Base-by-base conservation (phyloP, 192 early-diverging fungal genomes). In the Entomortierella beljakovae region DNA sequence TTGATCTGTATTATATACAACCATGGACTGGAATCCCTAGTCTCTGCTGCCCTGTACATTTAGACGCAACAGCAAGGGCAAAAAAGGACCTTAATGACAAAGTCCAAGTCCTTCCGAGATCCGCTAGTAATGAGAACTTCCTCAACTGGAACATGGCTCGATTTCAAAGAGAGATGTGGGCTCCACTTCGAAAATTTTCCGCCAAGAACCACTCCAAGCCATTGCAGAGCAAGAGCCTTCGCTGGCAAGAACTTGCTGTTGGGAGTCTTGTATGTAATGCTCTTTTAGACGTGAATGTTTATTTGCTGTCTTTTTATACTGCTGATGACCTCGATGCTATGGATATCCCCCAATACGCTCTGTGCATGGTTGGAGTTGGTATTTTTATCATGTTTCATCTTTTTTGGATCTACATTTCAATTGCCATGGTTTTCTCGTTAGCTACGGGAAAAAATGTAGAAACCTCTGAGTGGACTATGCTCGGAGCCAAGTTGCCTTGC, bases 1-100 rank as follows among this genome's bases (percentile, higher is more conserved):
- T 79, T 0, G 75, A 79, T 35, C 20, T 79, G 1, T 79, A 79
- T 32, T 79, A 70, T 51, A 57, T 79, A 13, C 75, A 79, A 34
- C 75, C 75, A 1, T 79, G 75, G 75, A 79, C 75, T 0, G 56
- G 62, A 15, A 49, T 79, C 20, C 37, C 56, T 2, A 55, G 61
- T 37, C 52, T 56, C 6, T 50, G 61, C 33, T 53, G 40, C 54
- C 25, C 38, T 28, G 15, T 10, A 0, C 5, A 1, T 9, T 6
- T 49, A 18, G 58, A 43, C 22, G 15, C 31, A 6, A 16, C 40
- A 8, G 70, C 61, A 10, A 32, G 70, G 42, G n/a, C 61, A 13
- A 71, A 71, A 35, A 73, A 64, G 35, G 43, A 40, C 23, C 15
- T 61, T 4, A 25, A 59, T n/a, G 3, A 38, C 26, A 26, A 57